Conservation (phyloP, 345 rosid species). For the Nasturtium officinale region DNA sequence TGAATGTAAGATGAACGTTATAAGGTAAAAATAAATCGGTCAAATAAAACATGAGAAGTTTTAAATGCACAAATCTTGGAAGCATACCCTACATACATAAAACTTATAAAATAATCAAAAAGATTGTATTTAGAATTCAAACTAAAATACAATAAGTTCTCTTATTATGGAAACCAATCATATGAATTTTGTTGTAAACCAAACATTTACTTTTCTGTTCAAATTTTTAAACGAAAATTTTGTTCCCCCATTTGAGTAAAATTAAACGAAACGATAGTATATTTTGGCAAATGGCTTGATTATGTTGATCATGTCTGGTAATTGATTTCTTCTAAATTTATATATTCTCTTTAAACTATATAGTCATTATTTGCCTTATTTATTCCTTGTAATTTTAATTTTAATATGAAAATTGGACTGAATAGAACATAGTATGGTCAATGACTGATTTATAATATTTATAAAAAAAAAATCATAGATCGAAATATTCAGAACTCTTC, state of each 20-base stretch:
- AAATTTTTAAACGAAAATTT: neutral
- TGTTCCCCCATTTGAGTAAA: neutral
- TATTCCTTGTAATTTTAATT: neutral
- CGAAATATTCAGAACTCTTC: neutral
- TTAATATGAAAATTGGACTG: neutral
- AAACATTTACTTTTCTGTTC: neutral
- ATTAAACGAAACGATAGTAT: neutral
- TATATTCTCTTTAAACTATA: neutral
- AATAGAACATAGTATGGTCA: neutral
- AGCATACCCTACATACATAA: constrained; percentile 7
- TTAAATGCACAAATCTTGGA: neutral
- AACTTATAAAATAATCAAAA: neutral
- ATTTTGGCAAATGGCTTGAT: neutral
- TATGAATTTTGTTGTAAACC: neutral
- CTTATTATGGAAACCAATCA: neutral
- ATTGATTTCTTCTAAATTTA: neutral
- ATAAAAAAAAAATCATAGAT: neutral
- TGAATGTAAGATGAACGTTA: too few species aligned
- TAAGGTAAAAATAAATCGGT: neutral
- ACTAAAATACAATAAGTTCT: neutral
- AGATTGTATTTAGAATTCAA: neutral
- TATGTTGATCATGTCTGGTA: neutral
- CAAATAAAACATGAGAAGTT: neutral
- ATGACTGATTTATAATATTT: neutral
- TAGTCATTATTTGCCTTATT: neutral